These are phyloP conservation scores for Gynandropsis gynandra DNA, from an alignment of 345 rosid genomes.

Conservation along the genomic window DNA sequence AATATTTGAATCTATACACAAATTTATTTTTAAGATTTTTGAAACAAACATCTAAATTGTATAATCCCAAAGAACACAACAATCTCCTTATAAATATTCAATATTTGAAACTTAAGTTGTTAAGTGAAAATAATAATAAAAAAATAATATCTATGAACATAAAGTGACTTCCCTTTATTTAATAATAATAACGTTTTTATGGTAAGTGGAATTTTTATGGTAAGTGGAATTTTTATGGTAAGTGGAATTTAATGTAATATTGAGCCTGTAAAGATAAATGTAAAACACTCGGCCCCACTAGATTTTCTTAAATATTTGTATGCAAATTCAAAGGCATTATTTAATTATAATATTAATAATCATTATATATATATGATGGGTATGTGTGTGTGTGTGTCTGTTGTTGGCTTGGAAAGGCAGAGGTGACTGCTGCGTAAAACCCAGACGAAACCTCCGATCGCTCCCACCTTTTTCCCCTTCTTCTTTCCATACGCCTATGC, in stretches of 20 bases:
- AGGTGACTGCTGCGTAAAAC: conserved; percentile 22
- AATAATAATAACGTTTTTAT: background rate
- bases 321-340: background rate
- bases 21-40: too few relatives aligned
- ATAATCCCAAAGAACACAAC: too few relatives aligned
- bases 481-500: background rate
- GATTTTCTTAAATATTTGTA: background rate
- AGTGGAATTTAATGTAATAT: background rate
- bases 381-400: background rate
- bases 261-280: background rate
- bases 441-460: conserved; percentile 28
- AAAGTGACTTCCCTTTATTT: too few relatives aligned
- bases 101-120: too few relatives aligned
- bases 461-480: background rate
- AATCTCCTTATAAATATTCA: too few relatives aligned
- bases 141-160: too few relatives aligned
- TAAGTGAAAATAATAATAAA: too few relatives aligned
- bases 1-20: too few relatives aligned
- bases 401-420: conserved; percentile 16
- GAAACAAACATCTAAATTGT: too few relatives aligned
- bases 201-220: background rate
- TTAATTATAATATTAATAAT: background rate
- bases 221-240: background rate
- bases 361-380: background rate
- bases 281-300: background rate